Conservation (phyloP, 83 land plant species). For the Thuja plicata region DNA sequence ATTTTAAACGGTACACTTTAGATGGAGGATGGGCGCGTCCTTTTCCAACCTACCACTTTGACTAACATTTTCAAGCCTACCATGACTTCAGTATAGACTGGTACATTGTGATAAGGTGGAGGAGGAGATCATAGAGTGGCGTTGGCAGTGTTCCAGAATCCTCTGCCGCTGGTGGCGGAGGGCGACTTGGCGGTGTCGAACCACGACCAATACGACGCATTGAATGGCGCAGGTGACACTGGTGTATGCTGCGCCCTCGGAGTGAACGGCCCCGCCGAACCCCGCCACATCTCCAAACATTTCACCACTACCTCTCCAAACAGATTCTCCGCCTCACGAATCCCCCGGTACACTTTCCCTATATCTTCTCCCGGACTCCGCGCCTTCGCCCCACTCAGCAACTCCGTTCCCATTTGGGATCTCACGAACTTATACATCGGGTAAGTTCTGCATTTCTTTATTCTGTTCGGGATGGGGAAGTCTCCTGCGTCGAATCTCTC, state of each 20-base stretch:
- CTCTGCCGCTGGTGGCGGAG: constrained; percentile 20
- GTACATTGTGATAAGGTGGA: too few relatives aligned
- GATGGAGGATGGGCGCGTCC: too few relatives aligned
- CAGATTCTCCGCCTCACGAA: constrained; percentile 28
- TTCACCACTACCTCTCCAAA: constrained; percentile 37
- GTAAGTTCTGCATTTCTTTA: constrained; percentile 37
- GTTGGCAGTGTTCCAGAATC: constrained; percentile 13
- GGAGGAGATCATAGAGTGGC: too few relatives aligned
- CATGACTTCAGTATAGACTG: too few relatives aligned
- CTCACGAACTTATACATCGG: constrained; percentile 44
- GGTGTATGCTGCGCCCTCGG: neutral
- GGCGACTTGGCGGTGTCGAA: constrained; percentile 22
- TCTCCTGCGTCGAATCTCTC: constrained; percentile 28
- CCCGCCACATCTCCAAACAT: constrained; percentile 47
- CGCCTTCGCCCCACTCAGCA: constrained; percentile 41
- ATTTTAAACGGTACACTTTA: too few relatives aligned
- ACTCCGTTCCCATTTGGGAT: constrained; percentile 38
- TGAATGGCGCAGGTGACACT: constrained; percentile 12
- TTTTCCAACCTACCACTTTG: too few relatives aligned
- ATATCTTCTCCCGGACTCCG: constrained; percentile 56
- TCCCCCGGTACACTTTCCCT: constrained; percentile 54
- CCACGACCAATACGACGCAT: constrained; percentile 26
- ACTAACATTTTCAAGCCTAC: too few relatives aligned
- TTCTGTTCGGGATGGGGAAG: constrained; percentile 25
- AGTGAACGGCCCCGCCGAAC: constrained; percentile 36